These are phyloP conservation scores for Escovopsis sp. DNA, from an alignment of 2,329 filamentous ascomycete species.

Conservation along the genomic window DNA sequence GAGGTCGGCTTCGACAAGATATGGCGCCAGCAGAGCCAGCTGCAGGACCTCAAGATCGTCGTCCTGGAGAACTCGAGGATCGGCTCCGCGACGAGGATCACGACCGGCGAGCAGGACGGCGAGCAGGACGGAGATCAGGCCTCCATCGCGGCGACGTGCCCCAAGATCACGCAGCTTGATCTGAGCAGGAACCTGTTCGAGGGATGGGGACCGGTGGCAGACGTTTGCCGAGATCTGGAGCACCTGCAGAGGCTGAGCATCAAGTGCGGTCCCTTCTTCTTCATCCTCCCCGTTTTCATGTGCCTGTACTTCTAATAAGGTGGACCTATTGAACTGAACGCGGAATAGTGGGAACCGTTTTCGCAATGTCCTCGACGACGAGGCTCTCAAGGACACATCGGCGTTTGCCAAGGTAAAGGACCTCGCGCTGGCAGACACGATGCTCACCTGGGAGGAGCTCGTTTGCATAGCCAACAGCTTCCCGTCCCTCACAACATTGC, in stretches of 20 bases:
- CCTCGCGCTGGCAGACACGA: slow-evolving; percentile 51
- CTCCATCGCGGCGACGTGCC: slow-evolving; percentile 37
- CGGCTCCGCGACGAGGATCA: slow-evolving; percentile 15
- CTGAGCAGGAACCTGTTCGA: slow-evolving; percentile 73
- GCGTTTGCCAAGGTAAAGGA: slow-evolving; percentile 40
- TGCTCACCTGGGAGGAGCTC: slow-evolving; percentile 53
- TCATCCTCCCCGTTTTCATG: no score
- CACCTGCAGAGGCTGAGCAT: slow-evolving; percentile 51
- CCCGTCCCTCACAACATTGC: slow-evolving; percentile 32
- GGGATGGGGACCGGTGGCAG: slow-evolving; percentile 47
- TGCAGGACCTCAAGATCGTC: slow-evolving; percentile 65
- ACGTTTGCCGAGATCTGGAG: slow-evolving; percentile 58
- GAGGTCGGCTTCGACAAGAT: slow-evolving; percentile 96
- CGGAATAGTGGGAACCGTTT: slow-evolving; percentile 58
- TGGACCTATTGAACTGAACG: no score
- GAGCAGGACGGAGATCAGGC: slow-evolving; percentile 15
- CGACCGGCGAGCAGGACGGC: no score
- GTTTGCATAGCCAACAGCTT: slow-evolving; percentile 40
- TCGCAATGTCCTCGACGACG: slow-evolving; percentile 24
- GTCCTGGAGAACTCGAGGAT: slow-evolving; percentile 69
- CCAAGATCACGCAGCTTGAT: slow-evolving; percentile 64
- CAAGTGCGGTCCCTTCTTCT: slow-evolving; percentile 42
- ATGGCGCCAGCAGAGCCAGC: slow-evolving; percentile 58
- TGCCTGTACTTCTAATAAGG: background rate
- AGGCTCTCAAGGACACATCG: slow-evolving; percentile 14